Evolutionary conservation across 2,329 filamentous ascomycete genomes (phyloP).

Genomic region (Alternaria longipes): DNA sequence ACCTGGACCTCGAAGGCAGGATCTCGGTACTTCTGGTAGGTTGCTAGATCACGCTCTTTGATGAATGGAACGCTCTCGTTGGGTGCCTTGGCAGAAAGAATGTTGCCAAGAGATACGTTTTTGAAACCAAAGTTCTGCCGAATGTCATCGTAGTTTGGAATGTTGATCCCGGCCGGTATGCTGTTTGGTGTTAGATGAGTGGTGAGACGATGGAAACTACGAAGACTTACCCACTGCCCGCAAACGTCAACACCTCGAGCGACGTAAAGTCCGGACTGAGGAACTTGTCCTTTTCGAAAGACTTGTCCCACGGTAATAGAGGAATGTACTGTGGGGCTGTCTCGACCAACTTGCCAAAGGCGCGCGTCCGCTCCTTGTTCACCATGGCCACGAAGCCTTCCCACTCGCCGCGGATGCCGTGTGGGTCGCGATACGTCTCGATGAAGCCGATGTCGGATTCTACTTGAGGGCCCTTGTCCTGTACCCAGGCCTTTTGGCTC

Average conservation of each 20-base stretch:
- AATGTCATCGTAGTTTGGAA: conserved; percentile 70
- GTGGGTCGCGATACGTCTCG: conserved; percentile 64
- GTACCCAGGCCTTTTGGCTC: conserved; percentile 63
- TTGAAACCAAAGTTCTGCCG: conserved; percentile 88
- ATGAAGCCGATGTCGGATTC: conserved; percentile 65
- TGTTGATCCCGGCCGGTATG: conserved; percentile 68
- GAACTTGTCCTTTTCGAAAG: conserved; percentile 97
- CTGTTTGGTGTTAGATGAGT: conserved; percentile 24
- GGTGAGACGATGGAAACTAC: too few relatives aligned
- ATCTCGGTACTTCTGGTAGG: conserved; percentile 86
- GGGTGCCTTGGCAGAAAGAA: conserved; percentile 87
- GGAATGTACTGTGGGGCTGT: conserved; percentile 85
- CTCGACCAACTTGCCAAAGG: conserved; percentile 85
- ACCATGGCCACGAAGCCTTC: conserved; percentile 69
- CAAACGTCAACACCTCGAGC: conserved; percentile 87
- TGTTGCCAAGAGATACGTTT: conserved; percentile 92
- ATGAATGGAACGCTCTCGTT: conserved; percentile 95
- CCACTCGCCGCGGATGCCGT: conserved; percentile 64
- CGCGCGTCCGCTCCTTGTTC: conserved; percentile 87
- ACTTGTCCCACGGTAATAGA: conserved; percentile 83
- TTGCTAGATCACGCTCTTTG: conserved; percentile 74
- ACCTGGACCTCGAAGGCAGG: conserved; percentile 94
- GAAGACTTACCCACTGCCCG: conserved; percentile 60
- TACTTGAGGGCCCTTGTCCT: conserved; percentile 61
- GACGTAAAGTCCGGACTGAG: conserved; percentile 95